Base-by-base conservation (phyloP, 1,284 basidiomycete species). In the Melampsora larici-populina region DNA sequence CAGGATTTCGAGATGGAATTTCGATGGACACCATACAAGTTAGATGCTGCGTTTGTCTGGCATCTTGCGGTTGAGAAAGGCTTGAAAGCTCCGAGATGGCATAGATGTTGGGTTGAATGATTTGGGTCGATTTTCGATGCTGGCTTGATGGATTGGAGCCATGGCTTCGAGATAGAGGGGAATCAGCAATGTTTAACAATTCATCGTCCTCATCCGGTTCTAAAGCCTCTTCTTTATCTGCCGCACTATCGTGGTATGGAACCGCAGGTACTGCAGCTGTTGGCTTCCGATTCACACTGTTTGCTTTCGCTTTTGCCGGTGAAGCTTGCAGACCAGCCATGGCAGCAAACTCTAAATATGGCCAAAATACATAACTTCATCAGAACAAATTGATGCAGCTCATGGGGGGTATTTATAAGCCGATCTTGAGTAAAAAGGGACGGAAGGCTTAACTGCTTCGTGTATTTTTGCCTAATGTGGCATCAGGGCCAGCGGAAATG, bases 291-390 rank as follows among this genome's bases (percentile, higher is more conserved):
- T 43, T 6, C 40, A 43, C 40, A 43, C 40, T n/a, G n/a, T 24
- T 58, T 58, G 55, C 55, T n/a, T 58, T 58, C 11, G 15, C n/a
- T 24, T 29, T 58, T 13, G 55, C 55, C n/a, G 55, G 55, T 18
- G 55, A 11, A 11, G 11, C 9, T 24, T 72, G 79, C 17, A 80
- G 63, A 0, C 82, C 82, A 17, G 79, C 79, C 11, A 82, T 62
- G 21, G 80, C 80, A n/a, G 82, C 82, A 29, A 82, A 82, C 66
- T 82, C 82, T 82, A 81, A 26, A n/a, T 29, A 13, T 7, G 26
- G n/a, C 55, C n/a, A 58, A 58, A 9, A 58, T 17, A 29, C 40
- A 43, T 9, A 43, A 13, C 5, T 43, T 43, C 40, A 43, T 43
- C 40, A 43, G 40, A 43, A 8, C 40, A 43, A 36, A 13, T 43